phyloP scores from a whole-genome alignment of 148 eudicot species.

The Rhododendron williamsianum region DNA sequence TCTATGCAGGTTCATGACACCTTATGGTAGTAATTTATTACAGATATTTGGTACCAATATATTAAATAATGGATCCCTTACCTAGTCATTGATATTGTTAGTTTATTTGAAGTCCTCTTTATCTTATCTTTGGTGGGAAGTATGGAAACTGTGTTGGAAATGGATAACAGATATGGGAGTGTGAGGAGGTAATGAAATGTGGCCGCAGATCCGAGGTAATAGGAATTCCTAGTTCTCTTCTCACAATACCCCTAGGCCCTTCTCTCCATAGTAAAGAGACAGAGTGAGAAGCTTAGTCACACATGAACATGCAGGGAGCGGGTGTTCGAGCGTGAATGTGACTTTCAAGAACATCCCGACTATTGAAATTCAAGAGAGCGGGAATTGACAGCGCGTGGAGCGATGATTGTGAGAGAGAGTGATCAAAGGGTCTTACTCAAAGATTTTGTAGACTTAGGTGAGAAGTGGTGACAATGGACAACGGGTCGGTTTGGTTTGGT shows the following conservation, averaged over 20 bases:
- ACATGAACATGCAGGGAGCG: background rate
- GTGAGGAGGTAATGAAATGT: conserved; percentile 11
- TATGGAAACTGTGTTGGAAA: conserved; percentile 11
- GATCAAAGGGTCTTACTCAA: background rate
- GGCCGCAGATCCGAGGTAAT: conserved; percentile 18
- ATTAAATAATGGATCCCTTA: background rate
- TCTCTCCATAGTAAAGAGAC: background rate
- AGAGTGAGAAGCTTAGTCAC: background rate
- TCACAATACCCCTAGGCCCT: background rate
- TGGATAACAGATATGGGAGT: conserved; percentile 6
- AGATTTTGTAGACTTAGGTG: no score
- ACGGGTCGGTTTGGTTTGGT: background rate
- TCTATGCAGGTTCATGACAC: conserved; percentile 12
- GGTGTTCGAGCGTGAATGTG: background rate
- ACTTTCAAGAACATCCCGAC: no score
- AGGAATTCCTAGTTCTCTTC: background rate
- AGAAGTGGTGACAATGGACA: background rate
- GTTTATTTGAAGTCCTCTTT: conserved; percentile 11
- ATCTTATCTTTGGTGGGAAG: conserved; percentile 20
- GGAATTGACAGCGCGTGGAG: no score
- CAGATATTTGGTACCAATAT: background rate
- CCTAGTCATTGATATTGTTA: conserved; percentile 8
- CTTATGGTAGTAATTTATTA: background rate
- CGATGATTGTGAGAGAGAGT: background rate
- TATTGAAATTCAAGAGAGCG: no score